phyloP scores from a whole-genome alignment of 805 yeast species.

The Candida parachauliodes region DNA sequence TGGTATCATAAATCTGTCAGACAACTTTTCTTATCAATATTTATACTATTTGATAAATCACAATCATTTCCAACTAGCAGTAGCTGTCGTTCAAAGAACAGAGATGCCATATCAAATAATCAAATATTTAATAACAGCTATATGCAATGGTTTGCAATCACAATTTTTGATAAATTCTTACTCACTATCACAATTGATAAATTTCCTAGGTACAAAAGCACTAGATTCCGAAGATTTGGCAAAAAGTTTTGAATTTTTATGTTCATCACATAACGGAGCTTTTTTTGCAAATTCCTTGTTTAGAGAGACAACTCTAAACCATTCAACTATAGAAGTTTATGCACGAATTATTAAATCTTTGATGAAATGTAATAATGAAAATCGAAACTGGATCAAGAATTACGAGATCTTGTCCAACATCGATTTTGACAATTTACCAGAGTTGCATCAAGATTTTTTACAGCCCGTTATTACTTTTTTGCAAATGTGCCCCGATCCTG shows the following conservation, averaged over 20 bases:
- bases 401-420: neutral
- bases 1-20: neutral
- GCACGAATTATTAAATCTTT: neutral
- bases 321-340: neutral
- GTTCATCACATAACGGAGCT: conserved; percentile 5
- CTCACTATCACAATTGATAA: conserved; percentile 3
- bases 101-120: neutral
- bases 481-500: conserved; percentile 2
- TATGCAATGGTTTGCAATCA: neutral
- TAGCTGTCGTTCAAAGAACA: neutral
- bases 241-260: conserved; percentile 1
- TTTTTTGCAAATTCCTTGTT: conserved; percentile 10
- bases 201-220: neutral
- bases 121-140: neutral
- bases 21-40: neutral
- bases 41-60: conserved; percentile 1
- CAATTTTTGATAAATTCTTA: conserved; percentile 4
- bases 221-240: neutral
- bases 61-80: conserved; percentile 4
- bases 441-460: neutral
- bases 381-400: conserved; percentile 1
- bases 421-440: neutral
- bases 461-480: neutral
- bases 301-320: neutral
- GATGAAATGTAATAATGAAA: conserved; percentile 4